Evolutionary conservation across 495 filamentous ascomycete species (phyloP).

Genomic region (Apodospora peruviana): DNA sequence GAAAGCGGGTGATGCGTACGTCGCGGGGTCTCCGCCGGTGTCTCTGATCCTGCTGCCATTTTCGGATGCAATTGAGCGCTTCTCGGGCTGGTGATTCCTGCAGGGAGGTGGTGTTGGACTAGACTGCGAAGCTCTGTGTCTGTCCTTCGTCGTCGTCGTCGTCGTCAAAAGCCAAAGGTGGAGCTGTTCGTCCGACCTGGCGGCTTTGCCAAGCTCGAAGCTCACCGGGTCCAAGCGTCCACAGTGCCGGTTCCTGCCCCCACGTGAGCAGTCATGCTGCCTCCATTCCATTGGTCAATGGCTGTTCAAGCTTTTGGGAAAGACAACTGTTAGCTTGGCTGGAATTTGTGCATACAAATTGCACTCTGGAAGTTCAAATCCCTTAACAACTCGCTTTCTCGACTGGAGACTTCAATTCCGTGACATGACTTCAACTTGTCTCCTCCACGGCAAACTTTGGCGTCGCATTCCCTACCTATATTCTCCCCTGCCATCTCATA

Average conservation of each 20-base stretch:
- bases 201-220: not conserved
- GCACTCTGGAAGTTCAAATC: too few species aligned
- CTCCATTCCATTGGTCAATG: not conserved
- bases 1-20: constrained; percentile 23
- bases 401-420: too few species aligned
- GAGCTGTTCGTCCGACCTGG: not conserved
- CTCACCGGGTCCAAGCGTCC: not conserved
- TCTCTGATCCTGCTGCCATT: constrained; percentile 26
- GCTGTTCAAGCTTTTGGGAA: not conserved
- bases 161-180: not conserved
- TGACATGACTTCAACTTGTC: too few species aligned
- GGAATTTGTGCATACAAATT: not conserved
- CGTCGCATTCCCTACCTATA: too few species aligned
- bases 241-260: not conserved
- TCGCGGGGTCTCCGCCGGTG: constrained; percentile 28
- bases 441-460: too few species aligned
- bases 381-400: too few species aligned
- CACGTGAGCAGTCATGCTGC: not conserved
- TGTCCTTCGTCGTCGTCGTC: not conserved
- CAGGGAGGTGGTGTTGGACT: not conserved
- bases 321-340: not conserved
- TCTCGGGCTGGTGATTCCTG: constrained; percentile 18
- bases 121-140: not conserved
- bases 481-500: too few species aligned
- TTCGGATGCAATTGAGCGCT: constrained; percentile 23